These are phyloP conservation scores for Trypanosoma boissoni DNA, from an alignment of 208 protist genomes.

Conservation along the genomic window DNA sequence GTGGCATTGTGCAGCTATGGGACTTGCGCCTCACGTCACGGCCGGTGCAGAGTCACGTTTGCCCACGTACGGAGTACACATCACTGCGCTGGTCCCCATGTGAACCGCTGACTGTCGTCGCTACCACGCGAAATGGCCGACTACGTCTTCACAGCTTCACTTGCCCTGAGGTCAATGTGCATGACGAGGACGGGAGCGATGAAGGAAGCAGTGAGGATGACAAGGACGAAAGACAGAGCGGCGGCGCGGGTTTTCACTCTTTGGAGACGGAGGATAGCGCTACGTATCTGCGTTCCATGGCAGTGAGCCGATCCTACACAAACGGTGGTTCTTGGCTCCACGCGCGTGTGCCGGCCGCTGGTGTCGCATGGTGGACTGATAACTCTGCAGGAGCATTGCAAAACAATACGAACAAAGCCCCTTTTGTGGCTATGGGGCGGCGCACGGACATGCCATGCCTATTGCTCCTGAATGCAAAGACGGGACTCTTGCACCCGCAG, in stretches of 20 bases:
- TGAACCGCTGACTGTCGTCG: constrained; percentile 39
- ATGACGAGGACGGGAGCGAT: background rate
- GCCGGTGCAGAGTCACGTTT: constrained; percentile 30
- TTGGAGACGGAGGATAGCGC: background rate
- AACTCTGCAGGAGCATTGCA: background rate
- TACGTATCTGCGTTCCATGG: background rate
- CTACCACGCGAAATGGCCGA: constrained; percentile 39
- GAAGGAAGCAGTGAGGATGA: background rate
- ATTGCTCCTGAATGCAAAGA: constrained; percentile 48
- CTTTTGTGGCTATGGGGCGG: constrained; percentile 25
- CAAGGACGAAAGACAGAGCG: background rate
- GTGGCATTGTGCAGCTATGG: constrained; percentile 75
- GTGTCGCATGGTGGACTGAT: constrained; percentile 34
- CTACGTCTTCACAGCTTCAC: constrained; percentile 45
- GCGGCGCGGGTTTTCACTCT: no score
- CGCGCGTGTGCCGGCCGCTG: constrained; percentile 39
- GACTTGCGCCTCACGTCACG: constrained; percentile 54
- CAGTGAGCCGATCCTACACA: no score
- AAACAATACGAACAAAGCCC: no score
- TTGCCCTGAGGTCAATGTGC: no score
- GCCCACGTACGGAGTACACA: constrained; percentile 43
- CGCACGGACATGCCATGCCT: constrained; percentile 42
- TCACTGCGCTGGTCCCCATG: constrained; percentile 54
- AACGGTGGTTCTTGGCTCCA: constrained; percentile 36
- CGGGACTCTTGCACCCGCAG: constrained; percentile 66